Evolutionary conservation across 257 asterid genomes (phyloP), one percentile per base, ranked within the genome.

Genomic region (Voacanga thouarsii): DNA sequence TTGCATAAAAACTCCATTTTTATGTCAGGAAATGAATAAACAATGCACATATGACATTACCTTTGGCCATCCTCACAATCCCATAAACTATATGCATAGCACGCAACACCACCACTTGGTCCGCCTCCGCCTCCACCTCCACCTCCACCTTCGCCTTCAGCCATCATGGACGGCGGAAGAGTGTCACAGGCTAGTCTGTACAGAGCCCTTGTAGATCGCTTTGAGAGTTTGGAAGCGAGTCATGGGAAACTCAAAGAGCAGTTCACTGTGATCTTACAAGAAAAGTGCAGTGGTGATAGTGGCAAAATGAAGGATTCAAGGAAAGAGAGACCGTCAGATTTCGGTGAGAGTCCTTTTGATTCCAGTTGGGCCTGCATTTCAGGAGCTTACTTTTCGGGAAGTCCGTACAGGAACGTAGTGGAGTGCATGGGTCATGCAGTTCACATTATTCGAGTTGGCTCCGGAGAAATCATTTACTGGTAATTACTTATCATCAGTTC

Each of bases 351-450:
- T 83, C 0, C 76, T 81, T 77, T 81, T 18, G 74, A 77, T 41
- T 72, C 88, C 10, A 81, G 83, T 23, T 85, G 89, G 92, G 86
- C 75, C 0, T 55, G 49, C 39, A 26, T 90, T 23, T 82, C 85
- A 12, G 89, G 91, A 14, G 73, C 80, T 6, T 84, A 70, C 72
- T 83, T 63, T 43, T 23, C 66, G 0, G 88, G 84, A 30, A 79
- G 84, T 64, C 96, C 92, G 66, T 80, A 87, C 86, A 77, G 65
- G 77, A 87, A 75, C 71, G 87, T 86, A 84, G 61, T 91, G 88
- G 87, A 86, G 39, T 68, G 80, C 82, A 80, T 91, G 89, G 96
- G 94, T 74, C 94, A 89, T 86, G 96, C 92, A 71, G 79, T 91
- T 74, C 83, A 86, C 78, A 85, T 91, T 53, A 65, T 84, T 79